Percentiles rank a stretch among this genome's conserved stretches.
phyloP scores from a whole-genome alignment of 2,329 filamentous ascomycete species.

The Verticillium nubilum region DNA sequence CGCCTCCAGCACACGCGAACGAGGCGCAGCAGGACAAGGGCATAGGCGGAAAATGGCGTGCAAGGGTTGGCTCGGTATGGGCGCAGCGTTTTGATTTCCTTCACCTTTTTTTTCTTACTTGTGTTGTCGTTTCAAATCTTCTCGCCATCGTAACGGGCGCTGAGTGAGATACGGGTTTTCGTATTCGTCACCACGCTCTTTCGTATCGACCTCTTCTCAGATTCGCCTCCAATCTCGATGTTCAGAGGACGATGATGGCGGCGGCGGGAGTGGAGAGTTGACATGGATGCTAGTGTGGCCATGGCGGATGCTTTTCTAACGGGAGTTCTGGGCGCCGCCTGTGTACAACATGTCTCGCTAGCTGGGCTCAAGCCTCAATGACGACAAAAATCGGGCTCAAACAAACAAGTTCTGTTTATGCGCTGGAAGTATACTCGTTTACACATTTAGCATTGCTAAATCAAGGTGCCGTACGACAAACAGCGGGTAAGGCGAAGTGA shows the following conservation, averaged over 20 bases:
- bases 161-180: not conserved
- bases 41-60: not conserved
- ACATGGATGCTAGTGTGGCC: not conserved
- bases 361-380: not conserved
- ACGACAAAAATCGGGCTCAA: not conserved
- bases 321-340: not conserved
- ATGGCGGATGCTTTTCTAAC: not conserved
- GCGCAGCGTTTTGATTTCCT: not conserved
- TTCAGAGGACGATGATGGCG: not conserved
- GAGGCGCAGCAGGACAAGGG: not conserved
- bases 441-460: too few species aligned
- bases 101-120: slow-evolving; percentile 1
- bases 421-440: not conserved
- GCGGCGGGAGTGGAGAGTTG: not conserved
- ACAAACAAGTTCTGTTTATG: not conserved
- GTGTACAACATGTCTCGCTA: not conserved
- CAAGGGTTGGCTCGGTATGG: not conserved
- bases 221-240: not conserved
- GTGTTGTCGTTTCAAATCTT: not conserved
- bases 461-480: too few species aligned
- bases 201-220: not conserved
- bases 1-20: not conserved
- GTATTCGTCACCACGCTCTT: not conserved
- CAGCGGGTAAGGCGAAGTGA: slow-evolving; percentile 9
- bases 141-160: not conserved